Conservation (phyloP, 2,329 filamentous ascomycete genomes). For the Ustulina deusta region DNA sequence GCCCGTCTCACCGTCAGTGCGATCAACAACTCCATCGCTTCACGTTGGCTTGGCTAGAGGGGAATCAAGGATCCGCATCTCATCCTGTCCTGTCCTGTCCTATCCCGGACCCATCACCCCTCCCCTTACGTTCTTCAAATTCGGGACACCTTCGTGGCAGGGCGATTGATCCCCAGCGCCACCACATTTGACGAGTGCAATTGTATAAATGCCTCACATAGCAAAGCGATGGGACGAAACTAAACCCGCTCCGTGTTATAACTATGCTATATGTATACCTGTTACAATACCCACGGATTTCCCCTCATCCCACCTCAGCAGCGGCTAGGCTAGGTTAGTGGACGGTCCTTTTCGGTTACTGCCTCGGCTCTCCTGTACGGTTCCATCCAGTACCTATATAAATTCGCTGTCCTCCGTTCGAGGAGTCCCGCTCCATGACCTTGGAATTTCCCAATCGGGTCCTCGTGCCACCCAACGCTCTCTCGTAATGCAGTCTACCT, state of each 20-base stretch:
- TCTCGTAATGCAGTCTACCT: too few relatives aligned
- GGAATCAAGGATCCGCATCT: conserved; percentile 17
- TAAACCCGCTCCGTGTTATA: not conserved
- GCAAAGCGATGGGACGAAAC: not conserved
- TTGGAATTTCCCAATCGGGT: conserved; percentile 19
- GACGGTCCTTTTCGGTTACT: not conserved
- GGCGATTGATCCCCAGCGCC: not conserved
- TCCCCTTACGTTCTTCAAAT: not conserved
- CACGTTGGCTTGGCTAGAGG: conserved; percentile 13
- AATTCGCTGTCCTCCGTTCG: conserved; percentile 2
- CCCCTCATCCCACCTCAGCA: conserved; percentile 26
- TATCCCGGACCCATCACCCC: not conserved
- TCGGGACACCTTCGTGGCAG: conserved; percentile 1
- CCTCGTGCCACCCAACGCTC: conserved; percentile 8
- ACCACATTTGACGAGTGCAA: not conserved
- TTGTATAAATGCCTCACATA: conserved; percentile 18
- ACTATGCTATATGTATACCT: not conserved
- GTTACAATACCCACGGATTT: not conserved
- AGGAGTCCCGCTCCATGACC: conserved; percentile 26
- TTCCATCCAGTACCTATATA: conserved; percentile 9
- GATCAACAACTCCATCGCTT: conserved; percentile 8
- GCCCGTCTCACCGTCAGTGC: conserved; percentile 24
- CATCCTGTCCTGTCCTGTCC: not conserved
- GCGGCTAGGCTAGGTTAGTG: conserved; percentile 1
- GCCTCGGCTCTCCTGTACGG: not conserved